Conservation (phyloP, 2,329 filamentous ascomycete genomes). For the Alternaria sp. region DNA sequence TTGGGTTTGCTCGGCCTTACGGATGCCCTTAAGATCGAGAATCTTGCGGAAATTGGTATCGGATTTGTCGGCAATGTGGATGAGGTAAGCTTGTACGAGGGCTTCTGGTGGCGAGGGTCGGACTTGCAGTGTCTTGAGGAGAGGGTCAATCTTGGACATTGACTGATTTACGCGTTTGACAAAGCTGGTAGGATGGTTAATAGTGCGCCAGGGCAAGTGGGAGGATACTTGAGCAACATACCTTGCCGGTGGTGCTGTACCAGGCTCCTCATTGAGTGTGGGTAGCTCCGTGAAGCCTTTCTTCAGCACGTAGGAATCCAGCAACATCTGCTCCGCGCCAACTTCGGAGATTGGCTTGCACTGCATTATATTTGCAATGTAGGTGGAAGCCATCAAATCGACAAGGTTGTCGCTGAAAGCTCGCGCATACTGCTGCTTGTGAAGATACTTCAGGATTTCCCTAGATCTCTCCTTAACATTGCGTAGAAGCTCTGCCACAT, state of each 20-base stretch:
- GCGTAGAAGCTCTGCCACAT: conserved; percentile 81
- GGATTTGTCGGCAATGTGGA: conserved; percentile 92
- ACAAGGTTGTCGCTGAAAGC: conserved; percentile 97
- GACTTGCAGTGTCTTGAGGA: conserved; percentile 96
- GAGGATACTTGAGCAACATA: conserved; percentile 34
- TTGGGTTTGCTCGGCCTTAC: conserved; percentile 79
- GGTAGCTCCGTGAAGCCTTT: conserved; percentile 78
- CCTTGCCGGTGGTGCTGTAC: conserved; percentile 65
- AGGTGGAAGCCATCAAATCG: conserved; percentile 80
- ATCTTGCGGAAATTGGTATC: conserved; percentile 97
- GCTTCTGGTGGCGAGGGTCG: conserved; percentile 90
- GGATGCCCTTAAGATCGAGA: conserved; percentile 91
- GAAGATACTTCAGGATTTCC: conserved; percentile 78
- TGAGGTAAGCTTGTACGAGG: conserved; percentile 94
- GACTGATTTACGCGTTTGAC: conserved; percentile 84
- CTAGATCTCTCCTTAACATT: conserved; percentile 74
- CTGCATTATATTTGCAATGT: conserved; percentile 83
- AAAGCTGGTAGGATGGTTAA: conserved; percentile 65
- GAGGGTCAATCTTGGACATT: conserved; percentile 86
- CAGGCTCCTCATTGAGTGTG: conserved; percentile 64
- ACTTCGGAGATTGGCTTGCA: conserved; percentile 92
- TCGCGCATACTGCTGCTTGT: conserved; percentile 91
- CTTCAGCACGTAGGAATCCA: conserved; percentile 91
- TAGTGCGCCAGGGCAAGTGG: background rate
- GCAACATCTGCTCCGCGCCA: conserved; percentile 95